Conservation (phyloP, 768 basidiomycete species). For the Boletus patriciae region DNA sequence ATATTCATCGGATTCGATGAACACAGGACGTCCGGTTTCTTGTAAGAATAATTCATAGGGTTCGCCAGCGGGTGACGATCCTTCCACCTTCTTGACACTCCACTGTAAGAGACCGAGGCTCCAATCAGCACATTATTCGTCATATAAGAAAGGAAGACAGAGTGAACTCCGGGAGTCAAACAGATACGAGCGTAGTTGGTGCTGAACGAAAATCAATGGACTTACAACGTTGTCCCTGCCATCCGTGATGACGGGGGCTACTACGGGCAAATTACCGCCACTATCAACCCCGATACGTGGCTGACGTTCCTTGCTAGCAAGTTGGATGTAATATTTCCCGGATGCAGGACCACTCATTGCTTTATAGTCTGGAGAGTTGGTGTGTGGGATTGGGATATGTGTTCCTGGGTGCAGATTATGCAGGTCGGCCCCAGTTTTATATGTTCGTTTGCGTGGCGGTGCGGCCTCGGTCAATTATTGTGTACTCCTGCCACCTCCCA, state of each 20-base stretch:
- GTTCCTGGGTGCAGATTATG: no score
- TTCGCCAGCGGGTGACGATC: neutral
- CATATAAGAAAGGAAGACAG: neutral
- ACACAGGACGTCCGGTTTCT: no score
- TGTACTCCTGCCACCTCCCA: neutral
- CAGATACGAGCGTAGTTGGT: neutral
- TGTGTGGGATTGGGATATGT: no score
- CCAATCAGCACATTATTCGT: neutral
- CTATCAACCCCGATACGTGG: neutral
- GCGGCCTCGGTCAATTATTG: no score
- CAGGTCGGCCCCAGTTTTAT: neutral
- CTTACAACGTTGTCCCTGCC: neutral
- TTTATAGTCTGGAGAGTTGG: no score
- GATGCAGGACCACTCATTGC: no score
- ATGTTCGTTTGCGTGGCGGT: neutral
- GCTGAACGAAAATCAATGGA: neutral
- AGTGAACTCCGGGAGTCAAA: neutral
- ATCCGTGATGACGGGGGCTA: neutral
- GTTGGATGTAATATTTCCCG: no score
- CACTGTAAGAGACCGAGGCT: neutral
- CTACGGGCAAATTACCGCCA: rapidly evolving
- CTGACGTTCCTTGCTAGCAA: no score
- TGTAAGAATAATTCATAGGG: neutral
- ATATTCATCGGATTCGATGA: no score
- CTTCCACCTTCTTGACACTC: neutral